phyloP scores from a whole-genome alignment of 345 rosid genomes.

The Anacardium occidentale region DNA sequence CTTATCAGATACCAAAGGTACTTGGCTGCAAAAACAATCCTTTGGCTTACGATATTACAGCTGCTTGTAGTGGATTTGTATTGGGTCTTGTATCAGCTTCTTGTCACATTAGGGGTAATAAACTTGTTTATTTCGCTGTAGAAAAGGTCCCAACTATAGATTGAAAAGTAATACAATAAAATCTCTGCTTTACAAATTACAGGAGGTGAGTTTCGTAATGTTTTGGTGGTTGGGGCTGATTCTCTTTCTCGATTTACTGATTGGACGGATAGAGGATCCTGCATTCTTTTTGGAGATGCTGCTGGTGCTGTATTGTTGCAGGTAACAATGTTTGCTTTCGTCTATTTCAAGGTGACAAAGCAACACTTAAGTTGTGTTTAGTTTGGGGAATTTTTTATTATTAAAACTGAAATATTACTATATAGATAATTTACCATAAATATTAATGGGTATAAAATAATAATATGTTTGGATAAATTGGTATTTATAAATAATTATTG shows the following conservation, averaged over 20 bases:
- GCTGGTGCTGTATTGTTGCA: conserved; percentile 93
- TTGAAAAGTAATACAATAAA: conserved; percentile 14
- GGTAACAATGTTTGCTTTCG: conserved; percentile 38
- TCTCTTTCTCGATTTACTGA: conserved; percentile 83
- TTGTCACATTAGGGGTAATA: conserved; percentile 87
- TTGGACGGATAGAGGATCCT: conserved; percentile 94
- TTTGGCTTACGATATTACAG: conserved; percentile 93
- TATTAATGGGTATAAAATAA: no score
- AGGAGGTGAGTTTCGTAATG: conserved; percentile 86
- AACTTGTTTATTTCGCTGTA: conserved; percentile 16
- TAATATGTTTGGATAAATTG: no score
- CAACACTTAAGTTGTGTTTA: no score
- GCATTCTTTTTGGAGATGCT: conserved; percentile 94
- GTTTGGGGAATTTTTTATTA: no score
- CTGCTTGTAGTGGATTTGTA: conserved; percentile 94
- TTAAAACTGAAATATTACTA: no score
- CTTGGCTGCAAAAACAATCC: conserved; percentile 88
- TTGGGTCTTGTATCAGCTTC: conserved; percentile 93
- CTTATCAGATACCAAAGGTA: conserved; percentile 69
- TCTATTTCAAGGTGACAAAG: neutral
- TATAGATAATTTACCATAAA: no score
- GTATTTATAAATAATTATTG: no score
- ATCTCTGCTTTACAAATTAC: conserved; percentile 10
- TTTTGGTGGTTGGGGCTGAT: conserved; percentile 91
- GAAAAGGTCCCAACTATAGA: conserved; percentile 2